Evolutionary conservation across 768 basidiomycete species (phyloP).

Genomic region (Hysterangium stoloniferum): DNA sequence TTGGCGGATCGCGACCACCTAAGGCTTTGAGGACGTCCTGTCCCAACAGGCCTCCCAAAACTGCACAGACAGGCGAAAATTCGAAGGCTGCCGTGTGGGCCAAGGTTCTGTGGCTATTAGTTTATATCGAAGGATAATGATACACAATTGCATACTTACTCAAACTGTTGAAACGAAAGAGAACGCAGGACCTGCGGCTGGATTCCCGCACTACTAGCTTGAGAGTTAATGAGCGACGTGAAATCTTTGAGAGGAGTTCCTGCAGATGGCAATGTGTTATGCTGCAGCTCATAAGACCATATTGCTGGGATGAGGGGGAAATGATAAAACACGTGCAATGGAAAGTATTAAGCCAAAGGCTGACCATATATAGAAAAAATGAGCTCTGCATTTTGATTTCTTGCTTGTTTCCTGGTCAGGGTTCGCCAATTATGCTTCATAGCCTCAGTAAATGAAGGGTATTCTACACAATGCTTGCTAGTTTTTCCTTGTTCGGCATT

Average conservation of each 20-base stretch:
- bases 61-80: constrained; percentile 89
- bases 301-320: constrained; percentile 40
- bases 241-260: constrained; percentile 45
- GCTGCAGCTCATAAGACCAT: constrained; percentile 71
- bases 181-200: constrained; percentile 56
- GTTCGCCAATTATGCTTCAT: constrained; percentile 61
- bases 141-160: constrained; percentile 38
- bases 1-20: constrained; percentile 84
- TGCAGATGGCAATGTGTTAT: constrained; percentile 50
- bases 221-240: constrained; percentile 50
- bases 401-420: constrained; percentile 68
- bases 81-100: constrained; percentile 69
- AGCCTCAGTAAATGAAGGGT: constrained; percentile 55
- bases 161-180: constrained; percentile 50
- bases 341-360: constrained; percentile 12
- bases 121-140: neutral
- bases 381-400: constrained; percentile 71
- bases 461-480: constrained; percentile 55
- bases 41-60: constrained; percentile 88
- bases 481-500: constrained; percentile 33
- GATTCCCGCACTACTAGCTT: constrained; percentile 57
- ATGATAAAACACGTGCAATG: neutral
- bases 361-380: constrained; percentile 69
- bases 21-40: constrained; percentile 93
- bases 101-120: constrained; percentile 19